phyloP scores from a whole-genome alignment of 805 yeast species.

The Candida ponderosae region DNA sequence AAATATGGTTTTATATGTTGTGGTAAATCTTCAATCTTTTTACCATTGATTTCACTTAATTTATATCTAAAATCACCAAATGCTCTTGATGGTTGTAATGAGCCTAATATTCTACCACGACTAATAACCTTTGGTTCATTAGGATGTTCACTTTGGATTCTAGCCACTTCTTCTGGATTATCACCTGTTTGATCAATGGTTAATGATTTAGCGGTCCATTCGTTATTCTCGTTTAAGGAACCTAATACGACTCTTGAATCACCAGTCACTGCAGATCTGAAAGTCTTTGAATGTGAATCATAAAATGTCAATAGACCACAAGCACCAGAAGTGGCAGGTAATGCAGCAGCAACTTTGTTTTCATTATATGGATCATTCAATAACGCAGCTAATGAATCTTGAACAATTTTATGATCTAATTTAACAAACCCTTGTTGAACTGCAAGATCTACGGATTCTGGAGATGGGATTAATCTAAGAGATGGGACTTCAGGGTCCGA shows the following conservation, averaged over 20 bases:
- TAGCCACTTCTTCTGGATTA: slow-evolving; percentile 76
- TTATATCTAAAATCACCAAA: slow-evolving; percentile 97
- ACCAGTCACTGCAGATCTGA: slow-evolving; percentile 93
- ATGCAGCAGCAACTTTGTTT: slow-evolving; percentile 48
- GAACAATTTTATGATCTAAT: slow-evolving; percentile 81
- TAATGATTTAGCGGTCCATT: slow-evolving; percentile 84
- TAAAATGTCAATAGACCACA: slow-evolving; percentile 86
- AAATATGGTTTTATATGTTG: slow-evolving; percentile 78
- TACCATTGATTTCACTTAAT: slow-evolving; percentile 48
- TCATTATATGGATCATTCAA: slow-evolving; percentile 58
- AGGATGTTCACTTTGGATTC: slow-evolving; percentile 85
- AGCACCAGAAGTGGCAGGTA: slow-evolving; percentile 94
- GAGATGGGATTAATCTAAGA: slow-evolving; percentile 54
- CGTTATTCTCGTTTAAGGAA: slow-evolving; percentile 49
- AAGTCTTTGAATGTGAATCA: slow-evolving; percentile 61
- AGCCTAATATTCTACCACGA: slow-evolving; percentile 86
- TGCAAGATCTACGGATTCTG: slow-evolving; percentile 70
- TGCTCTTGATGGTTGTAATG: slow-evolving; percentile 91
- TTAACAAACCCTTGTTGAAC: slow-evolving; percentile 72
- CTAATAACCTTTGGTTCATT: slow-evolving; percentile 69
- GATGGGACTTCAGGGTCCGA: slow-evolving; percentile 38
- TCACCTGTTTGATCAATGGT: slow-evolving; percentile 93
- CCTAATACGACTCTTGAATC: slow-evolving; percentile 92
- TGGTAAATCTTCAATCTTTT: slow-evolving; percentile 49
- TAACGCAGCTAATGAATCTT: slow-evolving; percentile 61